Evolutionary conservation across 2,329 filamentous ascomycete genomes (phyloP), one percentile per base, ranked within the genome.

Genomic region (Chrysosporium queenslandicum): DNA sequence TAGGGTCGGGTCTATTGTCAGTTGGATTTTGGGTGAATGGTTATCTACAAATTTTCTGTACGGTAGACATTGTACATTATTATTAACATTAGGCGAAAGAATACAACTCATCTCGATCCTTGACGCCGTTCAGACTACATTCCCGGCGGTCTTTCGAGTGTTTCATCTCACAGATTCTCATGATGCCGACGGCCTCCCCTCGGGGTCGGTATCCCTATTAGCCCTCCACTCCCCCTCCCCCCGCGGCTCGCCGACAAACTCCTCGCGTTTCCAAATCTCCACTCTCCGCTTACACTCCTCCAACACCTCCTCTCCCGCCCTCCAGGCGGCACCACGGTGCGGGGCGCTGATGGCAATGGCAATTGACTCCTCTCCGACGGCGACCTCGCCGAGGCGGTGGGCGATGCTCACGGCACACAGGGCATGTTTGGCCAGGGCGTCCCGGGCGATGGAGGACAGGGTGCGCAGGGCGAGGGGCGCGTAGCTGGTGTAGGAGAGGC

Each of bases 201-300:
- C 84, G 45, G 71, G 68, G 55, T 75, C 73, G 8, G 85, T 86
- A 69, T 94, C 89, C 58, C 83, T 72, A 70, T 96, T 96, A 55
- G 86, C 87, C 70, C 88, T 83, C 90, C 90, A 96, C 41, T 92
- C 78, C 5, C 78, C 68, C n/a, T 62, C 72, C 2, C 80, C 85
- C 53, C 82, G 80, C 36, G 37, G 36, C 18, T 82, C 84, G 21
- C 47, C 76, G 42, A 78, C 81, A 74, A 96, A 96, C 66, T 88
- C 85, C 72, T 97, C 91, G 58, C 82, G 75, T 72, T 96, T 96
- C 91, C 91, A 96, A 39, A 98, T 83, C 73, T 98, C 92, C n/a
- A 87, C 87, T 58, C 77, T 81, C 52, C 79, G 80, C 73, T 97
- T 98, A 64, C 87, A 88, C 65, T 80, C 74, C 72, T 97, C 91